Conservation (phyloP, 257 asterid species). For the Solanum etuberosum region DNA sequence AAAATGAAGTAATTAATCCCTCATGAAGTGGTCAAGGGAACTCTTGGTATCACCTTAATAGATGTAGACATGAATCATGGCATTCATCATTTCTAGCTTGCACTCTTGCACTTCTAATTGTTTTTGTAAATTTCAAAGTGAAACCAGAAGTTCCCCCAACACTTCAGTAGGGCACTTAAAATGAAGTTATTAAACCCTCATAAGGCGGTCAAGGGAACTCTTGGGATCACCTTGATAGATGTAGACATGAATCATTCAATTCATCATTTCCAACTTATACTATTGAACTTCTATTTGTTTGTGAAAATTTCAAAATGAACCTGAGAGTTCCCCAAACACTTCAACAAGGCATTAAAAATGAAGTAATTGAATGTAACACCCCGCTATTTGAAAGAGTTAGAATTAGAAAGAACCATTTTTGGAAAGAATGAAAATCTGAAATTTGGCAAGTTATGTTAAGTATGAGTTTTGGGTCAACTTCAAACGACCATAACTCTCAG, state of each 20-base stretch:
- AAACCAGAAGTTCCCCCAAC: constrained; percentile 19
- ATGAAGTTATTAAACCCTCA: neutral
- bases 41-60: no score
- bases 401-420: no score
- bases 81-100: neutral
- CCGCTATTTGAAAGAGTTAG: no score
- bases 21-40: neutral
- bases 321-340: no score
- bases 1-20: neutral
- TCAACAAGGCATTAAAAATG: no score
- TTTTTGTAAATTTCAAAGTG: neutral
- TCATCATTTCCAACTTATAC: neutral
- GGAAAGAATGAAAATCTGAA: no score
- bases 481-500: no score
- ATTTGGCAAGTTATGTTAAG: no score
- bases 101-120: neutral
- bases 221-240: neutral
- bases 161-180: neutral
- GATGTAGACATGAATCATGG: neutral
- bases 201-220: neutral
- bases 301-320: no score
- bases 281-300: no score
- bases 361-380: no score
- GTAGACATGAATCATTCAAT: neutral
- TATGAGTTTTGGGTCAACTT: no score